Evolutionary conservation across 352 stramenopile species (phyloP), one percentile per base, ranked within the genome.

Genomic region (Pythium biforme): DNA sequence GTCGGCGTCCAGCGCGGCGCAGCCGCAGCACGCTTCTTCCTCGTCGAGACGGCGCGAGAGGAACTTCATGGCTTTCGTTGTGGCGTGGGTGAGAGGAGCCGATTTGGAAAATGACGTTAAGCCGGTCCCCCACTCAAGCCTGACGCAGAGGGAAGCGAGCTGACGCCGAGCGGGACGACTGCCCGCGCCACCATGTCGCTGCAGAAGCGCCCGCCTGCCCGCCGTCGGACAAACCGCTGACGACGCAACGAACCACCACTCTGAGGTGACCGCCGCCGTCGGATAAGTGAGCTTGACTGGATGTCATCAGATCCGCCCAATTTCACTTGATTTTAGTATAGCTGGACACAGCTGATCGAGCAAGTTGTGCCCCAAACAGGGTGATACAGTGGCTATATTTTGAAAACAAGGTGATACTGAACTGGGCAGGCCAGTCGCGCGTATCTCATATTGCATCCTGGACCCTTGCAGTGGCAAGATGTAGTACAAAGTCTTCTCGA

Each of bases 21-120:
- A 86, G 10, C 77, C 75, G 59, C 77, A 86, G 41, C 73, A 81
- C 3, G 41, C 64, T 67, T 71, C 69, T 31, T 41, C 25, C 26
- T 33, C 23, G 2, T 54, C 47, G 11, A 49, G 41, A 6, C 41
- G 41, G 22, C 41, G 41, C 41, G 41, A 49, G 15, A 27, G 41
- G n/a, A 27, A 49, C 41, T 49, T 49, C 41, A 49, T 49, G 41
- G 17, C 25, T 19, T 17, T 19, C 1, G 10, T n/a, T 4, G 37
- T 43, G 14, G 31, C 3, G 10, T 37, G 8, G 31, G 31, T 37
- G 3, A 11, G 31, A 12, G 2, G 10, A 8, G 31, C 31, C 2
- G 31, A 37, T 12, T 37, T 37, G 31, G 31, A 10, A 37, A 37
- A 11, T 37, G 31, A 37, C 31, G 31, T 10, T 37, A n/a, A n/a